These are phyloP conservation scores for Grosmannia penicillata DNA, from an alignment of 2,329 filamentous ascomycete genomes.

Conservation along the genomic window DNA sequence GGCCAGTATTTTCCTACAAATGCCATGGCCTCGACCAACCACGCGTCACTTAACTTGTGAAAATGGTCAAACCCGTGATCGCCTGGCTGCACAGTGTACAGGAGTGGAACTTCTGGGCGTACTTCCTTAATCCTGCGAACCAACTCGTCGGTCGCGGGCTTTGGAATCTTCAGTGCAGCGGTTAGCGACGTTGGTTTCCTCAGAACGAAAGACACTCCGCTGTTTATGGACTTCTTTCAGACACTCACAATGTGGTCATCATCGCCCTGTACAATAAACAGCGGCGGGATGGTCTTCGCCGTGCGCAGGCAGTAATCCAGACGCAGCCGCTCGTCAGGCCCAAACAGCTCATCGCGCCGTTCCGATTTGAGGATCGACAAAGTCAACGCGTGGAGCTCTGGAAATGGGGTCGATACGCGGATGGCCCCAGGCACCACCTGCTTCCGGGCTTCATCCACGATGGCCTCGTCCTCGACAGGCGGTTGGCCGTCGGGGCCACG, in stretches of 20 bases:
- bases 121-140: constrained; percentile 4
- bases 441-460: constrained; percentile 6
- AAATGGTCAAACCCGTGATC: constrained; percentile 11
- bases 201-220: too few species aligned
- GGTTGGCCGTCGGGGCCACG: not conserved
- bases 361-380: constrained; percentile 2
- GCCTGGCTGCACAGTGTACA: constrained; percentile 10
- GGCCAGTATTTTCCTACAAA: constrained; percentile 11
- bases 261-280: constrained; percentile 11
- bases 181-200: too few species aligned
- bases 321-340: constrained; percentile 6
- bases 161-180: constrained; percentile 5
- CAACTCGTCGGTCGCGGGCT: constrained; percentile 8
- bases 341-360: constrained; percentile 7
- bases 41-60: constrained; percentile 7
- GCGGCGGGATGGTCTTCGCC: constrained; percentile 6
- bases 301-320: constrained; percentile 5
- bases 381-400: constrained; percentile 2
- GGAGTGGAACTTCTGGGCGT: constrained; percentile 6
- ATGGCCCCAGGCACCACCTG: constrained; percentile 1
- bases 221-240: not conserved
- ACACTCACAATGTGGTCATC: constrained; percentile 9
- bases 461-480: not conserved
- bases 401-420: constrained; percentile 6
- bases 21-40: constrained; percentile 10